Evolutionary conservation across 2,329 filamentous ascomycete genomes (phyloP).

Genomic region (Colletotrichum tanaceti): DNA sequence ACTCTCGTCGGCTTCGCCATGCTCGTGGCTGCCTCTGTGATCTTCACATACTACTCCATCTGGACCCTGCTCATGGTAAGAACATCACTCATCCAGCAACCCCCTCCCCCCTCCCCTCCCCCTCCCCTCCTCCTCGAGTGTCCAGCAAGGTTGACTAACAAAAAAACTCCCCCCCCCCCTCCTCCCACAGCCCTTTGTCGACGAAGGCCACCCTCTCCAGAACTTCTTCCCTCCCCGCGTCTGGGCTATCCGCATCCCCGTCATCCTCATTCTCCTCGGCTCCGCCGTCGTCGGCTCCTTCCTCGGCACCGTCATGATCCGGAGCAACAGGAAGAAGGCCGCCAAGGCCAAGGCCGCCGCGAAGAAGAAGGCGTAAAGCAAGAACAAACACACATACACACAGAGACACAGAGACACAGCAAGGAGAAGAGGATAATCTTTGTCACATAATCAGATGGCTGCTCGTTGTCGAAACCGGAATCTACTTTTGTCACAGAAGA

Average conservation of each 20-base stretch:
- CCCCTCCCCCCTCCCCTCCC: slow-evolving; percentile 25
- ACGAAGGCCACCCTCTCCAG: slow-evolving; percentile 92
- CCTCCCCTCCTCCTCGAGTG: slow-evolving; percentile 11
- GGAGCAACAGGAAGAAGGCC: slow-evolving; percentile 97
- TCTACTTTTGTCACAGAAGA: not conserved
- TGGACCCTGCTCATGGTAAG: slow-evolving; percentile 97
- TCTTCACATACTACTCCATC: slow-evolving; percentile 90
- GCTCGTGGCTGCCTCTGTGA: slow-evolving; percentile 72
- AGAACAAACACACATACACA: too few relatives aligned
- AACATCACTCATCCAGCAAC: slow-evolving; percentile 39
- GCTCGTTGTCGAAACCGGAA: not conserved
- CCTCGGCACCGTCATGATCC: slow-evolving; percentile 97
- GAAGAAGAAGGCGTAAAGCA: slow-evolving; percentile 83
- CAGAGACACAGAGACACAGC: too few relatives aligned
- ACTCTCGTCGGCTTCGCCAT: slow-evolving; percentile 78
- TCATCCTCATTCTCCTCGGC: slow-evolving; percentile 92
- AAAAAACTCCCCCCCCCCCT: not conserved
- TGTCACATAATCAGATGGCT: not conserved
- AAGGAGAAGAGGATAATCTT: not conserved
- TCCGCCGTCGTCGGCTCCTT: slow-evolving; percentile 96
- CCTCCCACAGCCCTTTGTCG: slow-evolving; percentile 86
- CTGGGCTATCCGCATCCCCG: slow-evolving; percentile 98
- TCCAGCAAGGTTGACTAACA: slow-evolving; percentile 33
- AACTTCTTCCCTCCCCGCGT: slow-evolving; percentile 96
- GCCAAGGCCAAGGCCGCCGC: slow-evolving; percentile 86